A percentile compares a stretch with the other conserved stretches of the same genome.
Evolutionary conservation across 495 filamentous ascomycete species (phyloP).

Genomic region (Hypoxylon cercidicola): DNA sequence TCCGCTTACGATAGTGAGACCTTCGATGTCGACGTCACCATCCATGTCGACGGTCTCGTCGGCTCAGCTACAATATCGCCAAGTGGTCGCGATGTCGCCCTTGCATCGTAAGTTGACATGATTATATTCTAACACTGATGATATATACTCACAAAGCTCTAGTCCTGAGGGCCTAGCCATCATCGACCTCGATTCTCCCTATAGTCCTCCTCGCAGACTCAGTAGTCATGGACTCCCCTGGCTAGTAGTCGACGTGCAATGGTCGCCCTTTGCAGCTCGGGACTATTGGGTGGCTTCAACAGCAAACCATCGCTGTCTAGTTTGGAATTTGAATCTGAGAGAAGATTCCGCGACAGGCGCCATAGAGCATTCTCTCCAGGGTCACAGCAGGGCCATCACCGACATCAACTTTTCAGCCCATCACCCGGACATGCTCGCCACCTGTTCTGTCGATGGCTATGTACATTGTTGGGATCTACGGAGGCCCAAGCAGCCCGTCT

Average conservation of each 20-base stretch:
- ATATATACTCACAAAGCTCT: conserved; percentile 17
- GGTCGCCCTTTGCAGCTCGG: conserved; percentile 90
- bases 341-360: conserved; percentile 73
- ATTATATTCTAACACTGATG: not conserved
- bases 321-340: conserved; percentile 89
- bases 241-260: conserved; percentile 98
- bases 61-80: conserved; percentile 83
- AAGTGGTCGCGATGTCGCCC: conserved; percentile 88
- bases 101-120: conserved; percentile 75
- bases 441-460: conserved; percentile 92
- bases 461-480: conserved; percentile 94
- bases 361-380: conserved; percentile 90
- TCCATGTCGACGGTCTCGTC: conserved; percentile 77
- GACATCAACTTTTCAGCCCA: conserved; percentile 97
- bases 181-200: conserved; percentile 92
- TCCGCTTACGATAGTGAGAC: conserved; percentile 87
- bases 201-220: conserved; percentile 86
- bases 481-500: conserved; percentile 73
- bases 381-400: conserved; percentile 89
- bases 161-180: conserved; percentile 87
- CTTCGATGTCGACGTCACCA: conserved; percentile 84
- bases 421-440: conserved; percentile 87
- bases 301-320: conserved; percentile 92
- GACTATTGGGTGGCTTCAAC: conserved; percentile 95
- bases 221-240: conserved; percentile 85